A percentile compares a stretch with the other conserved stretches of the same genome.
Evolutionary conservation across 169 alveolate genomes (phyloP).

Genomic region (Babesia divergens): DNA sequence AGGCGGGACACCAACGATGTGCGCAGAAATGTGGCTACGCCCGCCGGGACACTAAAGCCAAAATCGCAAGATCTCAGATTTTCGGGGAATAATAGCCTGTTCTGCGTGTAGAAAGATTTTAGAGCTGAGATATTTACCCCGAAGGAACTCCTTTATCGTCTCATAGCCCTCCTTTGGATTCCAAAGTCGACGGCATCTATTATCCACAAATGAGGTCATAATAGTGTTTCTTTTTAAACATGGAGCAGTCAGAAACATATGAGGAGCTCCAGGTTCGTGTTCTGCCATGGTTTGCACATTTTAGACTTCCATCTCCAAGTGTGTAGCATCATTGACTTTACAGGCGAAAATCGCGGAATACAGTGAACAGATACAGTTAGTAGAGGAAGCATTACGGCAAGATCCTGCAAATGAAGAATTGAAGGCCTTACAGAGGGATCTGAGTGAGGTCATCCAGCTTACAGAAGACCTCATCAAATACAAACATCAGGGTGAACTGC

Average conservation of each 20-base stretch:
- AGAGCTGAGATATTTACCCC: no score
- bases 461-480: conserved; percentile 53
- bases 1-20: background rate
- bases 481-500: conserved; percentile 25
- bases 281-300: background rate
- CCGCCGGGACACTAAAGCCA: no score
- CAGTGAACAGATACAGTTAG: conserved; percentile 29
- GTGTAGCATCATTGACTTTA: background rate
- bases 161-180: background rate
- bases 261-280: conserved; percentile 23
- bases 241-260: conserved; percentile 22
- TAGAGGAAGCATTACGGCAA: conserved; percentile 47
- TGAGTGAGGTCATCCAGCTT: conserved; percentile 56
- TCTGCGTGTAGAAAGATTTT: no score
- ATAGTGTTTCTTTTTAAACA: background rate
- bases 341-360: conserved; percentile 61
- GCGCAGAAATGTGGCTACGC: no score
- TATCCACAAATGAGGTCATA: background rate
- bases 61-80: no score
- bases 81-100: no score
- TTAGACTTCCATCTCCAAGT: background rate
- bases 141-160: no score
- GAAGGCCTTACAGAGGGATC: conserved; percentile 28
- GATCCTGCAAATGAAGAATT: conserved; percentile 60
- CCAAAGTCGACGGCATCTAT: background rate